phyloP scores from a whole-genome alignment of 2,329 filamentous ascomycete genomes.

The Neurospora sp. region DNA sequence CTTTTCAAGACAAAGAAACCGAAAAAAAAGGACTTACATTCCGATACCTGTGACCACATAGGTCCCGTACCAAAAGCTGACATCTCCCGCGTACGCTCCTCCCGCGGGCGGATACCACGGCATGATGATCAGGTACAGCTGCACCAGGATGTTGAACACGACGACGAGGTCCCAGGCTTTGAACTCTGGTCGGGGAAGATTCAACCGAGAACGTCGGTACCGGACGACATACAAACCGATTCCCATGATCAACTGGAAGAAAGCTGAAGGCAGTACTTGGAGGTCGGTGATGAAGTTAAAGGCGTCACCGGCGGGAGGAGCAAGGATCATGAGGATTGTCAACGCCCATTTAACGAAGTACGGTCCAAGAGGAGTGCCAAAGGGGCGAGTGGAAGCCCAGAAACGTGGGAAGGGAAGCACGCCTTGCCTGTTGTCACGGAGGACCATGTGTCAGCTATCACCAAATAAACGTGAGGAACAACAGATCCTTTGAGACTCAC shows the following conservation, averaged over 20 bases:
- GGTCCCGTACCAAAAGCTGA: slow-evolving; percentile 66
- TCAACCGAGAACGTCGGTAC: slow-evolving; percentile 38
- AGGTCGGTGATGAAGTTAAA: slow-evolving; percentile 52
- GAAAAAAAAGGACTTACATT: slow-evolving; percentile 40
- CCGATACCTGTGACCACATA: slow-evolving; percentile 55
- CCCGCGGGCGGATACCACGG: slow-evolving; percentile 60
- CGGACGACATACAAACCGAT: slow-evolving; percentile 50
- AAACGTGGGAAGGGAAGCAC: slow-evolving; percentile 47
- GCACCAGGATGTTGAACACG: slow-evolving; percentile 47
- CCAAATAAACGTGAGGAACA: background rate
- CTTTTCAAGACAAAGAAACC: background rate
- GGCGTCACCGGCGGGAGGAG: slow-evolving; percentile 51
- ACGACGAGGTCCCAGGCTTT: slow-evolving; percentile 48
- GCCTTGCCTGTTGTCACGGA: slow-evolving; percentile 35
- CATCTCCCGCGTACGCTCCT: slow-evolving; percentile 50
- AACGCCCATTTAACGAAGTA: slow-evolving; percentile 46
- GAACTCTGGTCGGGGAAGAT: slow-evolving; percentile 41
- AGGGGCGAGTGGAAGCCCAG: slow-evolving; percentile 52
- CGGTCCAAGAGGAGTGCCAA: slow-evolving; percentile 51
- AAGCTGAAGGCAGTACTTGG: slow-evolving; percentile 43
- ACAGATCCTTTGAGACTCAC: slow-evolving; percentile 17
- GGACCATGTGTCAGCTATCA: background rate
- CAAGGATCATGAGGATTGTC: slow-evolving; percentile 50
- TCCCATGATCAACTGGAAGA: slow-evolving; percentile 48
- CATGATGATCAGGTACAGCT: slow-evolving; percentile 55